A percentile compares a stretch with the other conserved stretches of the same genome.
phyloP scores from a whole-genome alignment of 345 rosid genomes.

The Chamaenerion angustifolium region DNA sequence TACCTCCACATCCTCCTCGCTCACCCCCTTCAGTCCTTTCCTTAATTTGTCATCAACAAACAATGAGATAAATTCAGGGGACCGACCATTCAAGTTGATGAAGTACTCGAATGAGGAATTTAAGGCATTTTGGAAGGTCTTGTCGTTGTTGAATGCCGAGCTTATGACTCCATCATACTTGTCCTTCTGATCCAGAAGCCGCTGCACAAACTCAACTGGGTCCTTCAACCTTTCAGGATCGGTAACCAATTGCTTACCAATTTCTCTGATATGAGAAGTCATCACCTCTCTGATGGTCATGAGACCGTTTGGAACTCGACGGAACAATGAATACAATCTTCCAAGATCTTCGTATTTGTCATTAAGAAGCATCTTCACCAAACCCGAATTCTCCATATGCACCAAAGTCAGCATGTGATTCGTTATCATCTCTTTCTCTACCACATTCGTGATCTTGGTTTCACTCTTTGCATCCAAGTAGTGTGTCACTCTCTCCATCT shows the following conservation, averaged over 20 bases:
- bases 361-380: conserved; percentile 87
- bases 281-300: conserved; percentile 61
- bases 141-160: conserved; percentile 67
- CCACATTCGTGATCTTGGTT: conserved; percentile 79
- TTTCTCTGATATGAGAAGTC: conserved; percentile 88
- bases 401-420: conserved; percentile 93
- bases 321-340: conserved; percentile 83
- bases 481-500: conserved; percentile 87
- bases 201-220: conserved; percentile 92
- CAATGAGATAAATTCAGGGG: conserved; percentile 92
- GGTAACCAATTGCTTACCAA: conserved; percentile 81
- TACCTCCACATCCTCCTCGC: conserved; percentile 89
- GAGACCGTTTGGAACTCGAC: conserved; percentile 76
- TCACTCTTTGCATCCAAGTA: conserved; percentile 89
- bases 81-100: conserved; percentile 79
- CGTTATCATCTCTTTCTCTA: conserved; percentile 97
- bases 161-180: conserved; percentile 67
- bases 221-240: conserved; percentile 91
- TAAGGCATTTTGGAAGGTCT: conserved; percentile 89
- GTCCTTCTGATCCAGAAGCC: conserved; percentile 80
- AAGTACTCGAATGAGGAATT: conserved; percentile 90
- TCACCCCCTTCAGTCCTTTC: conserved; percentile 78
- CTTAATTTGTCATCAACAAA: conserved; percentile 92
- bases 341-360: conserved; percentile 82
- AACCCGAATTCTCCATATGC: conserved; percentile 96